Evolutionary conservation across 805 yeast genomes (phyloP).

Genomic region (Starmerella cellae): DNA sequence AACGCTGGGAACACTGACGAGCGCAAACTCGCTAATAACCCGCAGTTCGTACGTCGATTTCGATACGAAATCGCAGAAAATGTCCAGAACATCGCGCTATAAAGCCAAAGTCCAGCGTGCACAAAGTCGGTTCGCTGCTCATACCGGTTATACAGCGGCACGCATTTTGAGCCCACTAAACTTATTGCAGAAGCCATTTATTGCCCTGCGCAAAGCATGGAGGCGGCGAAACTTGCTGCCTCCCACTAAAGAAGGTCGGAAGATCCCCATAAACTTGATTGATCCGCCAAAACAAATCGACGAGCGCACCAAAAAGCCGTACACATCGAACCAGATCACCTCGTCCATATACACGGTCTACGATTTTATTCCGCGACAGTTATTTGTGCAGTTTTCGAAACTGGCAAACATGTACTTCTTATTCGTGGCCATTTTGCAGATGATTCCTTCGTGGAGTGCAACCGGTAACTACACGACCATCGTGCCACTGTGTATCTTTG

Average conservation of each 20-base stretch:
- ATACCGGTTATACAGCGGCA: slow-evolving; percentile 1
- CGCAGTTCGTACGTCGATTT: slow-evolving; percentile 15
- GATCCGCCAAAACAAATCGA: slow-evolving; percentile 36
- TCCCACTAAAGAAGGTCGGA: slow-evolving; percentile 56
- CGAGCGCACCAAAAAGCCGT: slow-evolving; percentile 53
- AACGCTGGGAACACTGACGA: slow-evolving; percentile 11
- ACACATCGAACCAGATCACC: slow-evolving; percentile 55
- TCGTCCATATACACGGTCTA: slow-evolving; percentile 75
- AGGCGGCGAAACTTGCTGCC: slow-evolving; percentile 24
- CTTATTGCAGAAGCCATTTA: slow-evolving; percentile 7
- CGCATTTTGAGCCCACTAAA: slow-evolving; percentile 10
- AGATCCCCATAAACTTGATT: slow-evolving; percentile 47
- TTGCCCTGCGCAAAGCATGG: slow-evolving; percentile 12
- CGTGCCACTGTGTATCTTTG: slow-evolving; percentile 72
- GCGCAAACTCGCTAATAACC: slow-evolving; percentile 9
- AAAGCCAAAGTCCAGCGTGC: background rate
- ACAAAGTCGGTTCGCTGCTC: background rate
- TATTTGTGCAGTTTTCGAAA: slow-evolving; percentile 83
- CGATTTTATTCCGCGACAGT: slow-evolving; percentile 76
- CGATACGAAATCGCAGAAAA: slow-evolving; percentile 1
- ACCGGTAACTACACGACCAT: slow-evolving; percentile 94
- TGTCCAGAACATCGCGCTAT: background rate
- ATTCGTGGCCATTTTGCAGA: slow-evolving; percentile 79
- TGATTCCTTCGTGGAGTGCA: slow-evolving; percentile 95
- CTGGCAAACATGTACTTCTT: slow-evolving; percentile 84